phyloP scores from a whole-genome alignment of 768 basidiomycete genomes.

The Clathrus columnatus region DNA sequence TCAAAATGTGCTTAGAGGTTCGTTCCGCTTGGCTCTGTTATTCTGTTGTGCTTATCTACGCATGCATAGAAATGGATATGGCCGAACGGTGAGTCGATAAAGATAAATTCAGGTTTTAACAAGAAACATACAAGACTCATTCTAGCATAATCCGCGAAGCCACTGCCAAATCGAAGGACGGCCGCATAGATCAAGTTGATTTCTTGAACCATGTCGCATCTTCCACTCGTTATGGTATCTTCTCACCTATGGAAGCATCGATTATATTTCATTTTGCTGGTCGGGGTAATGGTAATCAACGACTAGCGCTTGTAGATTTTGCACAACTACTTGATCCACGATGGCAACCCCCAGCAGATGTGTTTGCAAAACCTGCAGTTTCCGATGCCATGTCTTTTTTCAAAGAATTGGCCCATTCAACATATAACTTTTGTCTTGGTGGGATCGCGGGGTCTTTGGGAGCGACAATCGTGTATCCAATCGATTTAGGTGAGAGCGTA shows the following conservation, averaged over 20 bases:
- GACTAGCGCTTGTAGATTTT: slow-evolving; percentile 84
- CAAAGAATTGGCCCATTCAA: slow-evolving; percentile 54
- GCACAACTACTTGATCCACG: slow-evolving; percentile 86
- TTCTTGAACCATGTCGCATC: slow-evolving; percentile 85
- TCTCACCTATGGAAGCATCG: slow-evolving; percentile 96
- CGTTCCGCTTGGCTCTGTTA: slow-evolving; percentile 19
- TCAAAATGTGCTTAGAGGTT: slow-evolving; percentile 90
- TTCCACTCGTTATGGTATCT: slow-evolving; percentile 85
- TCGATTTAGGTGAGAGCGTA: slow-evolving; percentile 68
- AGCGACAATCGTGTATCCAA: slow-evolving; percentile 97
- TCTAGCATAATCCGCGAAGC: slow-evolving; percentile 81
- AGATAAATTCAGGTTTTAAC: slow-evolving; percentile 8
- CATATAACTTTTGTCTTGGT: slow-evolving; percentile 84
- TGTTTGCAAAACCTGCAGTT: slow-evolving; percentile 24
- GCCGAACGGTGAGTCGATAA: slow-evolving; percentile 80
- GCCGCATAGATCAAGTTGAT: slow-evolving; percentile 91
- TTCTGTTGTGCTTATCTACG: neutral
- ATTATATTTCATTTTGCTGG: slow-evolving; percentile 98
- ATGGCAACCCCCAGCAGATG: slow-evolving; percentile 59
- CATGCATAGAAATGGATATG: slow-evolving; percentile 84
- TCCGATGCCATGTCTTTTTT: slow-evolving; percentile 35
- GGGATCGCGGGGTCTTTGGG: slow-evolving; percentile 91
- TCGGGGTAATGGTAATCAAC: slow-evolving; percentile 57
- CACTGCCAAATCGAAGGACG: slow-evolving; percentile 84
- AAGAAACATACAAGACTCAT: slow-evolving; percentile 1